phyloP scores from a whole-genome alignment of 1,139 yeast genomes.

The Dujonia santamariae region DNA sequence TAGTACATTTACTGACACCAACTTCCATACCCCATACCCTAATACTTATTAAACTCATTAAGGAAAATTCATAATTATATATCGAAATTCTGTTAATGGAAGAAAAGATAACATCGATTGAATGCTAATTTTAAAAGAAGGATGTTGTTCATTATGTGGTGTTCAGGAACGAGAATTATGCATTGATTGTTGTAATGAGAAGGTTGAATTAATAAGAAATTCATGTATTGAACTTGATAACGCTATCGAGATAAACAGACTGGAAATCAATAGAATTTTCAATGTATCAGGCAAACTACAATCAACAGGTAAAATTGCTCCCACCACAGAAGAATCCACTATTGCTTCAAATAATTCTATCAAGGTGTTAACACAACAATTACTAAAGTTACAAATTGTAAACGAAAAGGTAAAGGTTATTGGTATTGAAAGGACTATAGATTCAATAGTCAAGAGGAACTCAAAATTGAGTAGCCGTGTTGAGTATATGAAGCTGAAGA shows the following conservation, averaged over 20 bases:
- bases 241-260: constrained; percentile 17
- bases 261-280: constrained; percentile 29
- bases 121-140: too few species aligned
- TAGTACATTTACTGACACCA: too few species aligned
- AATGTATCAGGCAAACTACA: background rate
- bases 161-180: constrained; percentile 13
- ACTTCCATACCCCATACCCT: too few species aligned
- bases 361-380: constrained; percentile 39
- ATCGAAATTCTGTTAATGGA: background rate
- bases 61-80: too few species aligned
- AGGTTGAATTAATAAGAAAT: constrained; percentile 20
- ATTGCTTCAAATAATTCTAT: constrained; percentile 26
- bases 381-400: constrained; percentile 36
- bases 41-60: too few species aligned
- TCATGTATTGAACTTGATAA: constrained; percentile 25
- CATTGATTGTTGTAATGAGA: constrained; percentile 18
- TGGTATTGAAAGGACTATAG: constrained; percentile 20
- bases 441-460: constrained; percentile 12
- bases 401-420: constrained; percentile 22
- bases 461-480: constrained; percentile 9
- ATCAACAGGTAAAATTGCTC: too few species aligned
- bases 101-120: too few species aligned
- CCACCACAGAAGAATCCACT: constrained; percentile 14
- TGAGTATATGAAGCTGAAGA: constrained; percentile 7
- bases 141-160: constrained; percentile 6